Evolutionary conservation across 345 rosid species (phyloP), one percentile per base, ranked within the genome.

Genomic region (Crucihimalaya himalaica): DNA sequence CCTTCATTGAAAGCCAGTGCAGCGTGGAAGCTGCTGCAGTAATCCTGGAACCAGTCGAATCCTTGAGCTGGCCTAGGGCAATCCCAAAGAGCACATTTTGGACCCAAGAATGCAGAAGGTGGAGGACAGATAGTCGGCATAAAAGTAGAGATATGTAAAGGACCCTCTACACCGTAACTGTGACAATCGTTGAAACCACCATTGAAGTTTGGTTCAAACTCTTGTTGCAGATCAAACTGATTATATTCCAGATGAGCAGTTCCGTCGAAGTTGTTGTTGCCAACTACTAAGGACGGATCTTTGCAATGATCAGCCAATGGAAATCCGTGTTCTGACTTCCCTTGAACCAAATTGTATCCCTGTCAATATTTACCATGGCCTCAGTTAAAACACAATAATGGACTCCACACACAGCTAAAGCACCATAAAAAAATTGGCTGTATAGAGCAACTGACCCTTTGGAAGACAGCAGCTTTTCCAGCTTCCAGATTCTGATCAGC

Each of bases 21-120:
- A 57, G 87, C 94, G 58, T 96, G 99, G 82, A 89, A 96, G 79
- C 87, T 86, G 76, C 97, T 92, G 83, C 99, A 95, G 79, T 90
- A 92, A 72, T 92, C 92, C 78, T 81, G 94, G 79, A 70, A 90
- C 97, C 96, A 87, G 48, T 84, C 97, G 58, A 84, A 75, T 23
- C 91, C 97, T 80, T 86, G 98, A 74, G 93, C 90, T 58, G 99
- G 99, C 76, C 99, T 83, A 18, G 98, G 91, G 57, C 99, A 95
- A 79, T 95, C 99, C 99, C 98, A 96, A 78, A 96, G 98, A 1
- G 98, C 90, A 80, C 99, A 96, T 78, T 87, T 96, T 13, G 99
- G 98, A 47, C 99, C 98, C 68, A 96, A 74, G 83, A 90, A 96
- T 34, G 99, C 99, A 66, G 98, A 86, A 14, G 97, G 93, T 13